Percentiles rank a stretch among this genome's conserved stretches.
Conservation (phyloP, 192 early-diverging fungal genomes). For the Linnemannia schmuckeri region DNA sequence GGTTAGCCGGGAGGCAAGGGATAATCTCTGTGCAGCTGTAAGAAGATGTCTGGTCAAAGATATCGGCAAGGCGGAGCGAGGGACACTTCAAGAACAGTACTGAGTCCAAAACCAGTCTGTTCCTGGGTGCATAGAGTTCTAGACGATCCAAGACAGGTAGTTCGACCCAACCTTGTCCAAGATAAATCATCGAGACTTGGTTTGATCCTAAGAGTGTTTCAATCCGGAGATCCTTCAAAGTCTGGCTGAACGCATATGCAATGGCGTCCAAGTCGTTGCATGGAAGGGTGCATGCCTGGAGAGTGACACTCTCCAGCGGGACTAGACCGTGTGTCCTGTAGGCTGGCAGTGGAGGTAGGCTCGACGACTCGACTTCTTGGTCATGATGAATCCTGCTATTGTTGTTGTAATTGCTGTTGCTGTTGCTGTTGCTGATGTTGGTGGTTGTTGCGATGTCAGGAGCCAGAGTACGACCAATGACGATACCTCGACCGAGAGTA, state of each 20-base stretch:
- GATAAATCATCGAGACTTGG: background rate
- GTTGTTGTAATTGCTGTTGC: background rate
- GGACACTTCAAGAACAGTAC: background rate
- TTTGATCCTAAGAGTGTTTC: background rate
- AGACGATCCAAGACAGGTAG: background rate
- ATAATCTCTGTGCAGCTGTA: background rate
- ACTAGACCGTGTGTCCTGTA: background rate
- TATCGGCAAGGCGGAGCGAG: background rate
- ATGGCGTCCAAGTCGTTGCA: background rate
- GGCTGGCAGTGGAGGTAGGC: background rate
- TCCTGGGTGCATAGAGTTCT: background rate
- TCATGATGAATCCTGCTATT: background rate
- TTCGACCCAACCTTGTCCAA: background rate
- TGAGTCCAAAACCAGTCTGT: background rate
- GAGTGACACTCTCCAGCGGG: background rate
- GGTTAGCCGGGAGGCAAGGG: background rate
- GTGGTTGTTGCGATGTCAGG: background rate
- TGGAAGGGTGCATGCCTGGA: background rate
- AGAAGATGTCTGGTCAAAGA: background rate
- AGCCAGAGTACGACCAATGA: background rate
- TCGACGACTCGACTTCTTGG: background rate
- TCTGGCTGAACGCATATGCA: background rate
- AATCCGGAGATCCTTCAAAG: background rate
- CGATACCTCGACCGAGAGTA: background rate
- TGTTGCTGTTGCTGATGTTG: background rate